Conservation (phyloP, 192 early-diverging fungal genomes). For the Backusella mclennaniae region DNA sequence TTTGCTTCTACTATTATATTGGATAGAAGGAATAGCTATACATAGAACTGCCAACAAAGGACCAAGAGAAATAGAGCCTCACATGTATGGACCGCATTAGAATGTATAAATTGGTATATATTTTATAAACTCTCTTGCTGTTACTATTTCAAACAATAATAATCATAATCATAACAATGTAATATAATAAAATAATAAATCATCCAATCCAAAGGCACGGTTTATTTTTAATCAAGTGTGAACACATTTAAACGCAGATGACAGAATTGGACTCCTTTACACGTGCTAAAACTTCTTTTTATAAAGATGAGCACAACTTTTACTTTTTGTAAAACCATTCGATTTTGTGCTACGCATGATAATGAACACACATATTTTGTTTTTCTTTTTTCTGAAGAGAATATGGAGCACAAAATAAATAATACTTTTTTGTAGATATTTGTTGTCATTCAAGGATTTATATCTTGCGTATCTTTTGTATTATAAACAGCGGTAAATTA, state of each 20-base stretch:
- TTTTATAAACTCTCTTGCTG: no score
- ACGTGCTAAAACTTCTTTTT: not conserved
- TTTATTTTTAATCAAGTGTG: not conserved
- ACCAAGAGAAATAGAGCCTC: not conserved
- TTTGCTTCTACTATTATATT: not conserved
- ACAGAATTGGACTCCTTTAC: not conserved
- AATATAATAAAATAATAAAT: not conserved
- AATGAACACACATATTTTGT: not conserved
- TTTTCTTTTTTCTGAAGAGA: not conserved
- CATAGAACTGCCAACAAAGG: no score
- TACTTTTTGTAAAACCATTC: not conserved
- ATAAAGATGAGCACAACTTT: not conserved
- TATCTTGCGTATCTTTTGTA: not conserved
- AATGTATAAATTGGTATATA: not conserved
- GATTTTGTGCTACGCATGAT: not conserved
- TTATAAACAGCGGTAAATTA: not conserved
- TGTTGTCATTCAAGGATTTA: not conserved
- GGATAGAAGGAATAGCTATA: not conserved
- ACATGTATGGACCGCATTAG: not conserved
- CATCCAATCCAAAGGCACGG: not conserved
- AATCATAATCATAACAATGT: no score
- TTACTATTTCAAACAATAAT: no score
- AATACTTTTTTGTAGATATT: not conserved
- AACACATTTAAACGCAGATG: not conserved
- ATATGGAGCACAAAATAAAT: not conserved